Evolutionary conservation across 805 yeast species (phyloP), one percentile per base, ranked within the genome.

Genomic region (Soucietia sequanensis): DNA sequence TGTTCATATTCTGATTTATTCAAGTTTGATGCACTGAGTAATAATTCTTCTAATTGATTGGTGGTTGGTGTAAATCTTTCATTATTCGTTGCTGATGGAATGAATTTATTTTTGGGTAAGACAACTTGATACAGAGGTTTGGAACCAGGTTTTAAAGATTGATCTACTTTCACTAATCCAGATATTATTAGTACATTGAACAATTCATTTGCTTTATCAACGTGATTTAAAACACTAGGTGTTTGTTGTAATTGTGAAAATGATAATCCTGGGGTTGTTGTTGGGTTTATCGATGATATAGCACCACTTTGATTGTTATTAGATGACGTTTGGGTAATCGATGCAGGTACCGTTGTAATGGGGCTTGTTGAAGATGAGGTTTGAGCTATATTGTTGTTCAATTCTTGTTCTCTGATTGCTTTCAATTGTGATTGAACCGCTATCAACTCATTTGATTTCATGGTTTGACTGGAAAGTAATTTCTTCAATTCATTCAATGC

Each of bases 401-500:
- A 23, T 39, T 60, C 61, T 30, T 62, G 68, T 35, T 61, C 64
- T 42, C 58, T 61, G 37, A 71, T 62, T n/a, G 47, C 50, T 29
- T 56, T 54, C 23, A 71, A 47, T 38, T 65, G 66, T n/a, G 44
- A 42, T 42, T 62, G 68, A 4, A 71, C 64, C 1, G 65, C 65
- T 23, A 46, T 42, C 33, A 71, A 54, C 23, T 69, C 72, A 12
- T 47, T 43, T 10, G 52, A 50, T 29, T 53, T 56, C 56, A 70
- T 55, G 11, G 46, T 43, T 37, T 62, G 70, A 39, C 53, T 62
- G 12, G 58, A 54, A 27, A 77, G 53, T 19, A 76, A 60, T 12
- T 35, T 43, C 23, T 63, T 60, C 36, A 77, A 58, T 43, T 75
- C 73, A 24, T 54, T 54, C 41, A 77, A 61, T 4, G 76, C 72